A percentile compares a stretch with the other conserved stretches of the same genome.
These are phyloP conservation scores for Aspergillus conjunctus DNA, from an alignment of 495 filamentous ascomycete species.

Conservation along the genomic window DNA sequence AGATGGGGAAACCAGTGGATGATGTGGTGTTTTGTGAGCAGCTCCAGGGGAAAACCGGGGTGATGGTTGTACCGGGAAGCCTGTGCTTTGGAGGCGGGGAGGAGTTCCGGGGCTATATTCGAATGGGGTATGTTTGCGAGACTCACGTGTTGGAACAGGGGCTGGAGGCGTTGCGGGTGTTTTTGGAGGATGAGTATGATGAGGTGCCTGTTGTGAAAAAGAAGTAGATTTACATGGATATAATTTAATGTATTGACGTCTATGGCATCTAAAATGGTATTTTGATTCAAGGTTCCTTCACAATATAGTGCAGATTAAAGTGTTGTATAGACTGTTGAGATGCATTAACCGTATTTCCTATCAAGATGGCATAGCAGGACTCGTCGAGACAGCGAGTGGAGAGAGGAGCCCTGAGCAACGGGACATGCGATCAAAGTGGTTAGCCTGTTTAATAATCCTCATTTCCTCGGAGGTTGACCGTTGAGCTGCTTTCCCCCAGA, in stretches of 20 bases:
- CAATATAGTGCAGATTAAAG: no score
- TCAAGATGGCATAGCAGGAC: no score
- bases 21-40: constrained; percentile 72
- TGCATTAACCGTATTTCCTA: no score
- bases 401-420: neutral
- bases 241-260: neutral
- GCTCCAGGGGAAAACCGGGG: constrained; percentile 68
- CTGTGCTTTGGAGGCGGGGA: constrained; percentile 69
- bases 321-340: no score
- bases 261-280: neutral
- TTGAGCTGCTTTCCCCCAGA: no score
- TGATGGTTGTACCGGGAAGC: constrained; percentile 79
- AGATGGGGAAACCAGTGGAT: constrained; percentile 66
- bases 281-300: no score
- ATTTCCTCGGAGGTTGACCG: no score
- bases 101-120: constrained; percentile 77
- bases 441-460: no score
- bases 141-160: constrained; percentile 70
- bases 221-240: constrained; percentile 3
- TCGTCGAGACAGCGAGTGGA: neutral
- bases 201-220: constrained; percentile 50
- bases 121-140: constrained; percentile 77
- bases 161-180: constrained; percentile 60
- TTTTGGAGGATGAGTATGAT: constrained; percentile 63
- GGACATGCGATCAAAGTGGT: neutral